Base-by-base conservation (phyloP, 2,329 filamentous ascomycete species). In the Magnaporthiopsis incrustans region DNA sequence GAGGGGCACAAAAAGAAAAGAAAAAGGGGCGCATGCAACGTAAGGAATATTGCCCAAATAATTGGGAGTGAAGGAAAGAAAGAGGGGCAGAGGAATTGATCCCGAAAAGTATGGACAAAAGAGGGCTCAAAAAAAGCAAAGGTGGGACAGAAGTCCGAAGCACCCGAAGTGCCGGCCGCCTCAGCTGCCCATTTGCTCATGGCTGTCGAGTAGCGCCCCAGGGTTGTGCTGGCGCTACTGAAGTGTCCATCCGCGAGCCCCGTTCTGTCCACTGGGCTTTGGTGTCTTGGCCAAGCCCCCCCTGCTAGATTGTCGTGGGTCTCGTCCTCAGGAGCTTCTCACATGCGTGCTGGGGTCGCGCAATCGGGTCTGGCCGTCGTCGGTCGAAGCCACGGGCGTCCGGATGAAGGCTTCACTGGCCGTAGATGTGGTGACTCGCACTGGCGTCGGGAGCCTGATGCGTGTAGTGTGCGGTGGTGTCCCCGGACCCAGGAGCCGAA, bases 401-500 rank as follows among this genome's bases (percentile, higher is more conserved):
- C 26, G 58, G 14, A 35, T 14, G n/a, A 35, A 35, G n/a, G 25
- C 58, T 14, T 60, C 22, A 33, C 22, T 60, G 30, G 58, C 58
- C 18, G 6, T 44, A 44, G 38, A 44, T 14, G 11, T 44, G 38
- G 38, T 44, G 57, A 15, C 27, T 59, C 25, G 25, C 18, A 66
- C 58, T 68, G 68, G 57, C 27, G 57, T 59, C 27, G 30, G 57
- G 57, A 53, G 69, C 66, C 57, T 69, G 76, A 69, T 77, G 77
- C 66, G 76, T 71, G 70, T 79, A 79, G 38, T 44, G 14, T 68
- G 77, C 68, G 66, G 69, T 75, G 70, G 74, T 80, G 78, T 81
- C 79, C 75, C 77, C 78, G 69, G 76, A 70, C 73, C 71, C 77
- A 75, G 78, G 75, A 75, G 75, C 75, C 67, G 77, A 76, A 71